A percentile compares a stretch with the other conserved stretches of the same genome.
Conservation (phyloP, 306 rosid genomes). For the Lathyrus aphaca region DNA sequence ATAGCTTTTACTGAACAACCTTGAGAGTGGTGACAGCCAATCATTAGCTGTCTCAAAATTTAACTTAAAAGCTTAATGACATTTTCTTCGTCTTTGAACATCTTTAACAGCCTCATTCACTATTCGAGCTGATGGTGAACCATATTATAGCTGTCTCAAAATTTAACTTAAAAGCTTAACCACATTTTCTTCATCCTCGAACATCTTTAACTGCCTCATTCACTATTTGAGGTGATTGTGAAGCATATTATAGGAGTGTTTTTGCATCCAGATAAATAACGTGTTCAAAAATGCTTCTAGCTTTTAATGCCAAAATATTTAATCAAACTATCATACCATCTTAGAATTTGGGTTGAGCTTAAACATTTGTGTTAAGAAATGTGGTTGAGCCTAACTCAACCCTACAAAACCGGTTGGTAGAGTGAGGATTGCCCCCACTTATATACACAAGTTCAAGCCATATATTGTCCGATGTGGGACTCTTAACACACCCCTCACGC, state of each 20-base stretch:
- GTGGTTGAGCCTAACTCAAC: too few species aligned
- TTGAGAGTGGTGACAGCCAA: not conserved
- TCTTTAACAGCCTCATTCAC: constrained; percentile 9
- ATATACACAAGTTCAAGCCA: too few species aligned
- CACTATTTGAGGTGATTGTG: constrained; percentile 12
- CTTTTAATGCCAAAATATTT: constrained; percentile 13
- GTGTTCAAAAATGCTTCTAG: not conserved
- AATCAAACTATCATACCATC: constrained; percentile 5
- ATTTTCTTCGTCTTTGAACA: constrained; percentile 22
- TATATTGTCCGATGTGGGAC: too few species aligned
- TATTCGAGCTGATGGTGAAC: constrained; percentile 14
- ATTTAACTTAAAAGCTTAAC: constrained; percentile 10
- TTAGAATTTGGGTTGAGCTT: too few species aligned
- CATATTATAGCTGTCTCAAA: constrained; percentile 1
- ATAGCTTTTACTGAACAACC: constrained; percentile 13
- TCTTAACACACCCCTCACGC: too few species aligned
- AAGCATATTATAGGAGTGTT: not conserved
- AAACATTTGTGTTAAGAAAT: too few species aligned
- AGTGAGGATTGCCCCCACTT: too few species aligned
- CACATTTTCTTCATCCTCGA: constrained; percentile 16
- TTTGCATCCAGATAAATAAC: constrained; percentile 11
- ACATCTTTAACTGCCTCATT: constrained; percentile 21
- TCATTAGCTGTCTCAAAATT: constrained; percentile 15
- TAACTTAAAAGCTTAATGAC: constrained; percentile 1
- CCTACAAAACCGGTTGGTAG: too few species aligned